Evolutionary conservation across 1,139 yeast species (phyloP), one percentile per base, ranked within the genome.

Genomic region (Magnusiomyces ingens): DNA sequence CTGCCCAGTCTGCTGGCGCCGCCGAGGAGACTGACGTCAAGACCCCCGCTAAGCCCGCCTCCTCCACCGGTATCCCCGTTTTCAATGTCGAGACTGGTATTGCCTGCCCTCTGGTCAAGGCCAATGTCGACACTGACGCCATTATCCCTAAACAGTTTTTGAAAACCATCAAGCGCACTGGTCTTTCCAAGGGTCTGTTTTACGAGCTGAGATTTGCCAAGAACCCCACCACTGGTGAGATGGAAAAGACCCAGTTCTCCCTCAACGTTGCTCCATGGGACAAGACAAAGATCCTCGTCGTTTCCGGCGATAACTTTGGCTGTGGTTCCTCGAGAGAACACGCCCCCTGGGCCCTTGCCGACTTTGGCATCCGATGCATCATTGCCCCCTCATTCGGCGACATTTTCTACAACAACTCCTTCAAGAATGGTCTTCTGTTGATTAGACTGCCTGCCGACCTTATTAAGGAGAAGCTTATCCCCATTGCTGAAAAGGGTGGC

Each of bases 271-370:
- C 79, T 54, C 96, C 96, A 52, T 91, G 82, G 77, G 80, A 84
- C 63, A 67, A 78, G 45, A 84, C 98, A 22, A 84, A 86, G 71
- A 84, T 91, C 61, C 76, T 93, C 62, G 85, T 91, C 61, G 96
- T 91, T 58, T 84, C 95, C 50, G 99, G 99, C 69, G 95, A 88
- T 69, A 93, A 93, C 75, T 93, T 93, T 69, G 99, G 99, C 60
- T 93, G 99, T 76, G 99, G 99, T 64, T 91, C 98, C 45, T 90
- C 97, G 4, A 88, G 99, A 78, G 99, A 93, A 71, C 99, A 93
- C 66, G 99, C 99, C 22, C 98, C 99, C 56, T 93, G 99, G 99
- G 99, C 99, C 2, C 79, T 93, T 61, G 91, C 89, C 66, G 99
- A 93, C 73, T 93, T 93, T 66, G 99, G 99, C 69, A 90, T 93